Conservation (phyloP, 176 grass and related monocot genomes). For the Aegilops bicornis region DNA sequence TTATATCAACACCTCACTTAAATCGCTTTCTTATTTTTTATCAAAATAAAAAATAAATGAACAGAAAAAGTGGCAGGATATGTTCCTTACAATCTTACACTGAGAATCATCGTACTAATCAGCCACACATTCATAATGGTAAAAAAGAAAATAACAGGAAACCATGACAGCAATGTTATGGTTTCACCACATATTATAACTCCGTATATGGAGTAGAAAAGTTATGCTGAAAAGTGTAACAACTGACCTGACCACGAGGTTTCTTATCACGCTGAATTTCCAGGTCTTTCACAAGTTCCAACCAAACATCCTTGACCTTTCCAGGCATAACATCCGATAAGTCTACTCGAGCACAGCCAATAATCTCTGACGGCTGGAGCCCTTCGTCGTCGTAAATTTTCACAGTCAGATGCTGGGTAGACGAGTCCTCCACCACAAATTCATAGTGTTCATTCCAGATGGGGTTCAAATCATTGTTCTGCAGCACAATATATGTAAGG, state of each 20-base stretch:
- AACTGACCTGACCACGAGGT: constrained; percentile 79
- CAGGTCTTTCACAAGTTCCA: constrained; percentile 92
- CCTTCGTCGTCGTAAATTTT: constrained; percentile 97
- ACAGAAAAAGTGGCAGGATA: neutral
- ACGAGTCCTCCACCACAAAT: constrained; percentile 91
- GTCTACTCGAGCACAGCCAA: constrained; percentile 77
- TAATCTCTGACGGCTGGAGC: constrained; percentile 71
- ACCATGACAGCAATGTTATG: neutral
- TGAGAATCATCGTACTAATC: neutral
- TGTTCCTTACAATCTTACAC: neutral
- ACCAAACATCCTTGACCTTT: constrained; percentile 93
- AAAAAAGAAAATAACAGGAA: neutral
- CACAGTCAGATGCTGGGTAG: constrained; percentile 80
- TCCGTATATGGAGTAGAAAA: neutral
- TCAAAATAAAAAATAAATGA: neutral
- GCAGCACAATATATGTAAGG: constrained; percentile 41
- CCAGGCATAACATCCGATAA: constrained; percentile 73
- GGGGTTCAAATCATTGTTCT: constrained; percentile 98
- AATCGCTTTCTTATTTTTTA: neutral
- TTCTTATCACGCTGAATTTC: constrained; percentile 81
- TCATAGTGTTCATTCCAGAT: constrained; percentile 98
- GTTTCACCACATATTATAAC: constrained; percentile 26
- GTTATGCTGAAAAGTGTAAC: neutral
- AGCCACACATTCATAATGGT: constrained; percentile 7
- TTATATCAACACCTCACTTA: neutral